Evolutionary conservation across 2,329 filamentous ascomycete species (phyloP).

Genomic region (Talaromyces marneffei): DNA sequence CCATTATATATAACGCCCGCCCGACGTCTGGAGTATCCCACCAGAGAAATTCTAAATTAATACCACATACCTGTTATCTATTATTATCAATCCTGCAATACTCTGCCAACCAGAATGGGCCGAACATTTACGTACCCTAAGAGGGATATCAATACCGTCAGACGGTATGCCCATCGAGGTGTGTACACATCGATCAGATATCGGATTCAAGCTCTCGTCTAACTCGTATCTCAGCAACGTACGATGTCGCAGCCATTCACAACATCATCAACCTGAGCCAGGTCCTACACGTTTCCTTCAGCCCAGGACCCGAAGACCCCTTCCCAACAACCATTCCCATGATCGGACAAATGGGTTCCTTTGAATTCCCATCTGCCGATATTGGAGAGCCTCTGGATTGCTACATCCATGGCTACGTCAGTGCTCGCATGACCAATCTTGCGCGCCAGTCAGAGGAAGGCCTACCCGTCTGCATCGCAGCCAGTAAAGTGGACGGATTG

Average conservation of each 20-base stretch:
- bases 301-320: slow-evolving; percentile 52
- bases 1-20: neutral
- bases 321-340: slow-evolving; percentile 77
- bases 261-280: slow-evolving; percentile 66
- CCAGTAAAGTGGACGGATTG: slow-evolving; percentile 71
- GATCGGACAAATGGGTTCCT: slow-evolving; percentile 78
- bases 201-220: neutral
- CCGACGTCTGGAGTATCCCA: neutral
- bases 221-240: slow-evolving; percentile 50
- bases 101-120: slow-evolving; percentile 30
- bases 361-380: slow-evolving; percentile 55
- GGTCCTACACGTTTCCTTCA: slow-evolving; percentile 76
- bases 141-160: slow-evolving; percentile 58
- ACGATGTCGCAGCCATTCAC: slow-evolving; percentile 69
- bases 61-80: neutral
- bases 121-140: slow-evolving; percentile 54
- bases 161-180: slow-evolving; percentile 62
- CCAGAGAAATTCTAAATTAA: neutral
- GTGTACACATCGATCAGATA: slow-evolving; percentile 16
- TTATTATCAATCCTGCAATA: neutral
- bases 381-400: slow-evolving; percentile 62
- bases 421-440: slow-evolving; percentile 67
- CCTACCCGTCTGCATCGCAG: slow-evolving; percentile 66
- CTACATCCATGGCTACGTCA: slow-evolving; percentile 82
- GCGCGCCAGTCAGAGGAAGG: slow-evolving; percentile 47